Base-by-base conservation (phyloP, 129 eudicot species). In the Escallonia herrerae region DNA sequence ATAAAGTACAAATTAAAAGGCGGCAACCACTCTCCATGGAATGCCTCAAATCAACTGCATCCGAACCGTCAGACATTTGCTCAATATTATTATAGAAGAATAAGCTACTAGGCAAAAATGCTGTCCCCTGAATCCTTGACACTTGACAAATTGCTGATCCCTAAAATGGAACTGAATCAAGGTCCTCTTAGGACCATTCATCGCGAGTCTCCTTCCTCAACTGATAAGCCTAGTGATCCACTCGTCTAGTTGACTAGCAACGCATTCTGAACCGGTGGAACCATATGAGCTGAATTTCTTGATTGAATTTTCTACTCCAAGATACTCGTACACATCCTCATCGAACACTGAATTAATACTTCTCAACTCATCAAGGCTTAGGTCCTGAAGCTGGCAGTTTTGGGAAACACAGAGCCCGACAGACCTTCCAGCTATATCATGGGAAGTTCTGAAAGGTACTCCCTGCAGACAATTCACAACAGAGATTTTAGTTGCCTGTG, bases 221-320 rank as follows among this genome's bases (percentile, higher is more conserved):
- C 65, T 66, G 33, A 94, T 52, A 33, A 94, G 91, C 72, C 59
- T 73, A 6, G 79, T 52, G 10, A 81, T 69, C 99, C 99, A 94
- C 67, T 73, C 82, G 14, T 78, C 84, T 42, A 94, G 77, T 67
- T 94, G 99, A 67, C 64, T 60, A 43, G 95, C 88, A 68, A 94
- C 99, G 75, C 99, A 86, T 57, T 89, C 86, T 0, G 97, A 89
- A 38, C 99, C 99, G 6, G 99, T 89, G 38, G 99, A 94, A 50
- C 99, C 99, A 48, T 94, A 89, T 22, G 99, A 94, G 44, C 86
- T 74, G 77, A 94, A 94, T 37, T 94, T 94, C 68, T 89, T 89
- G 59, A 94, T 81, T 42, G 97, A 53, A 71, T 89, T 94, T 66
- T 89, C 90, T 3, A 94, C 99, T 39, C 99, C 99, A 45, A 94